Percentiles rank a stretch among this genome's conserved stretches.
phyloP scores from a whole-genome alignment of 768 basidiomycete genomes.

The Serendipita indica region DNA sequence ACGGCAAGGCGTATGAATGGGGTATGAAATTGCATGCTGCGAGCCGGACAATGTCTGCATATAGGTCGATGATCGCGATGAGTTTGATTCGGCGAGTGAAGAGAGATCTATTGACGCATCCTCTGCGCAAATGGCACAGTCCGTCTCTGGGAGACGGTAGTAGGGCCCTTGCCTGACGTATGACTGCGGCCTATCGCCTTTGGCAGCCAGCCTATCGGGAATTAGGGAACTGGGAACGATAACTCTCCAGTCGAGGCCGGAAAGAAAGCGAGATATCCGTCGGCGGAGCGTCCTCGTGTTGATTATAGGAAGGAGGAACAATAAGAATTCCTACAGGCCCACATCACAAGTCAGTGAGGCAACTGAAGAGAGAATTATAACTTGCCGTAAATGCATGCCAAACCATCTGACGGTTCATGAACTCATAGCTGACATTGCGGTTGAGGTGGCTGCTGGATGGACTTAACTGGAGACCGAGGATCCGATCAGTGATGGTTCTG shows the following conservation, averaged over 20 bases:
- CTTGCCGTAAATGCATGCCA: constrained; percentile 97
- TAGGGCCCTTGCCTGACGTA: constrained; percentile 38
- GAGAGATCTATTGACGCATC: constrained; percentile 45
- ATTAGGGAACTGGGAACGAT: background rate
- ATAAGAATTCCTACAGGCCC: constrained; percentile 70
- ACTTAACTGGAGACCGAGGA: constrained; percentile 58
- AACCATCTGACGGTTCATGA: constrained; percentile 98
- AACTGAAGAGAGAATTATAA: constrained; percentile 11
- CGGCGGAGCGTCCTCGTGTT: constrained; percentile 52
- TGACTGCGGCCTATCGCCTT: constrained; percentile 6
- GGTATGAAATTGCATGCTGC: no score
- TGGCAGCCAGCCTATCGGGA: background rate
- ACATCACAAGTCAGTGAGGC: background rate
- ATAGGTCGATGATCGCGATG: no score
- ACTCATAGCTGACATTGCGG: constrained; percentile 90
- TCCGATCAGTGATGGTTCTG: constrained; percentile 65
- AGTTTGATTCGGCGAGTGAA: constrained; percentile 14
- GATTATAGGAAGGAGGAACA: constrained; percentile 81
- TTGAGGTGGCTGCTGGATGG: constrained; percentile 54
- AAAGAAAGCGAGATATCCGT: constrained; percentile 28
- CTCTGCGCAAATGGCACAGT: constrained; percentile 85
- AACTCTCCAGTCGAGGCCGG: constrained; percentile 11
- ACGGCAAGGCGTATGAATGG: constrained; percentile 69
- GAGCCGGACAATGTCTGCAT: no score
- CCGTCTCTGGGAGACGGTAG: constrained; percentile 48